Conservation (phyloP, 257 asterid genomes). For the Salvia miltiorrhiza region DNA sequence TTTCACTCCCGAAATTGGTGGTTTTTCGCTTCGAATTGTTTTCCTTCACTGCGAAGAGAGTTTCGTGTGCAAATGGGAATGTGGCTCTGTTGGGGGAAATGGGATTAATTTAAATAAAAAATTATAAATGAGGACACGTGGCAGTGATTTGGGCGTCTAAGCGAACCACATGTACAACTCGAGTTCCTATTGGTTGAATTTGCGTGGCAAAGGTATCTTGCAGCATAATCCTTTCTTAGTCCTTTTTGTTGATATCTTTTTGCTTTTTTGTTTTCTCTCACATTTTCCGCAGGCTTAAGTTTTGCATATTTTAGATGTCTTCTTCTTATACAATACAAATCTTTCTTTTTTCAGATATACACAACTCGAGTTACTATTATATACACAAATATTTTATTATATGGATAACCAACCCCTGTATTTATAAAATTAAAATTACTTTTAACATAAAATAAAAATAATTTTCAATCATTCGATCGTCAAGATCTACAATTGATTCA, state of each 20-base stretch:
- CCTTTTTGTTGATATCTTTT: background rate
- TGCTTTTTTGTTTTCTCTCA: background rate
- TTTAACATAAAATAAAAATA: no score
- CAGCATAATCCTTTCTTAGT: constrained; percentile 15
- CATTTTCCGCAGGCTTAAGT: background rate
- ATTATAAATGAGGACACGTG: constrained; percentile 24
- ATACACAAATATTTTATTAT: no score
- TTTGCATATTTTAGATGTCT: background rate
- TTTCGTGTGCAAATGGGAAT: background rate
- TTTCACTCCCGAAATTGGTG: constrained; percentile 9
- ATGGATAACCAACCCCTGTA: background rate
- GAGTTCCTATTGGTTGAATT: constrained; percentile 34
- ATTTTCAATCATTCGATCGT: no score
- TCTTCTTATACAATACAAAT: no score
- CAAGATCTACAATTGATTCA: no score
- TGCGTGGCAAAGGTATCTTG: constrained; percentile 36
- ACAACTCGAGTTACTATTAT: no score
- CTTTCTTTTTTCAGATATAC: no score
- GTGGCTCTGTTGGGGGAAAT: background rate
- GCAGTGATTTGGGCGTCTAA: background rate
- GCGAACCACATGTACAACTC: constrained; percentile 15
- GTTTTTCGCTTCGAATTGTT: background rate
- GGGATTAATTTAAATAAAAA: constrained; percentile 3
- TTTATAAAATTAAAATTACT: no score
- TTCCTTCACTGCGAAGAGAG: background rate